A percentile compares a stretch with the other conserved stretches of the same genome.
These are phyloP conservation scores for Annona cherimola DNA, from an alignment of 164 flowering plant species.

Conservation along the genomic window DNA sequence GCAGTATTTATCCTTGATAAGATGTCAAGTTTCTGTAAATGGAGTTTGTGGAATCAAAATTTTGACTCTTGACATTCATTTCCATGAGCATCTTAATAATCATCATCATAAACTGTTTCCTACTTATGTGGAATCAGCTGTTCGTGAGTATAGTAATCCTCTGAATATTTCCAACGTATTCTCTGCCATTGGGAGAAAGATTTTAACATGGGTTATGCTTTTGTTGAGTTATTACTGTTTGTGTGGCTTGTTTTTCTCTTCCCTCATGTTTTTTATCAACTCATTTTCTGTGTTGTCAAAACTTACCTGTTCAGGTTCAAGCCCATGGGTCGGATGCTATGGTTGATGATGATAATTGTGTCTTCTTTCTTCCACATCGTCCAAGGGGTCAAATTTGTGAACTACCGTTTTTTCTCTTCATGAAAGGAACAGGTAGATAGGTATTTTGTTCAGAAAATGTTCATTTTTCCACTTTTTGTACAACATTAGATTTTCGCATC, in stretches of 20 bases:
- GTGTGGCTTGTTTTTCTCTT: background rate
- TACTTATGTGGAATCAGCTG: too few species aligned
- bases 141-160: too few species aligned
- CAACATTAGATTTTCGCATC: background rate
- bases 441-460: background rate
- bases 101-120: too few species aligned
- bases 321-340: slow-evolving; percentile 98
- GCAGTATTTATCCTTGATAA: too few species aligned
- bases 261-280: too few species aligned
- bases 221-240: background rate
- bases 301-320: slow-evolving; percentile 58
- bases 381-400: slow-evolving; percentile 72
- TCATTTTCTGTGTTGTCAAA: background rate
- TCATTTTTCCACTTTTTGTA: background rate
- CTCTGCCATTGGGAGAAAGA: too few species aligned
- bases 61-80: too few species aligned
- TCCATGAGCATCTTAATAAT: too few species aligned
- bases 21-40: too few species aligned
- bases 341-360: slow-evolving; percentile 94
- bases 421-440: slow-evolving; percentile 89
- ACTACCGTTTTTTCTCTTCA: slow-evolving; percentile 77
- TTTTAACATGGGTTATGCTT: background rate
- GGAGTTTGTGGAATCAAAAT: too few species aligned
- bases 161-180: too few species aligned
- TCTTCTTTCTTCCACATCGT: slow-evolving; percentile 91